Percentiles rank a stretch among this genome's conserved stretches.
Evolutionary conservation across 805 yeast species (phyloP).

Genomic region (Pichia sporocuriosa): DNA sequence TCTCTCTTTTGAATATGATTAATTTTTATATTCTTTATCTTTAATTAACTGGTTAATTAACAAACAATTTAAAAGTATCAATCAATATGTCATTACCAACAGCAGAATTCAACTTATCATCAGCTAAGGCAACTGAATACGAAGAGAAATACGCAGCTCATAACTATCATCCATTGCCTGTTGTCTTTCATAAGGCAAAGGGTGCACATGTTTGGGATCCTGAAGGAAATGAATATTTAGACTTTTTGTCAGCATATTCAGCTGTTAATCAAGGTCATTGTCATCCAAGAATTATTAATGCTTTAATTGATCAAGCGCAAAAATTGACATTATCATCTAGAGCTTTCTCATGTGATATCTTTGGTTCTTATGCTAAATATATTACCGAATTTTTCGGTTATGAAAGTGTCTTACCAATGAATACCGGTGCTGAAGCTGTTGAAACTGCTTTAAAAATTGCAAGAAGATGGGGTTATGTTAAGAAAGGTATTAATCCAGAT

Average conservation of each 20-base stretch:
- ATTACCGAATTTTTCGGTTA: constrained; percentile 83
- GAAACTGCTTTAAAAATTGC: constrained; percentile 92
- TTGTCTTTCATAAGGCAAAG: constrained; percentile 75
- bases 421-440: constrained; percentile 98
- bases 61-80: background rate
- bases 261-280: constrained; percentile 99
- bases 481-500: constrained; percentile 73
- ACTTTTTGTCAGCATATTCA: constrained; percentile 89
- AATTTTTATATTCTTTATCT: background rate
- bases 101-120: constrained; percentile 46
- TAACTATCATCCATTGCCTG: constrained; percentile 95
- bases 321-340: constrained; percentile 81
- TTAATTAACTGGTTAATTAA: too few species aligned
- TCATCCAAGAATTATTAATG: constrained; percentile 84
- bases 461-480: constrained; percentile 93
- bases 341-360: constrained; percentile 75
- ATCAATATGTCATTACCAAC: constrained; percentile 10
- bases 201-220: constrained; percentile 99
- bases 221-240: constrained; percentile 89
- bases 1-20: background rate
- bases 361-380: constrained; percentile 81
- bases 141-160: constrained; percentile 88
- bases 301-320: constrained; percentile 81
- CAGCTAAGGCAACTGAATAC: constrained; percentile 55
- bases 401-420: constrained; percentile 94